Base-by-base conservation (phyloP, 352 stramenopile species). In the Blastocystis hominis region DNA sequence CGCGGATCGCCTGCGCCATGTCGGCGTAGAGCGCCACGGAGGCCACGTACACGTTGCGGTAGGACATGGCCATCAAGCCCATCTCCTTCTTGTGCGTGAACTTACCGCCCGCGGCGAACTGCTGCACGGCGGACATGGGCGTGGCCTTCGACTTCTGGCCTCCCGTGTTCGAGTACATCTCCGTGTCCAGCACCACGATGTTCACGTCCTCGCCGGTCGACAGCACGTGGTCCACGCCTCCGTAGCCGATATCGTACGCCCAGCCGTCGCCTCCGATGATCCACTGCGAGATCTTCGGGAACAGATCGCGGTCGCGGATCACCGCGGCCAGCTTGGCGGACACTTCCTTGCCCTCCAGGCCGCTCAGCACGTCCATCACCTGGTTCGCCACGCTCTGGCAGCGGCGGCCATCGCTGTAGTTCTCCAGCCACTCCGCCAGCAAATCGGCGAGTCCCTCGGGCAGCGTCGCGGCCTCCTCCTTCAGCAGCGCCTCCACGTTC, bases 1-100 rank as follows among this genome's bases (percentile, higher is more conserved):
- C 92, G 62, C 93, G 92, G 63, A 96, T 90, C 54, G 96, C 92
- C 90, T 96, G 95, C 13, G n/a, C 44, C 70, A 80, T 80, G 34
- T 80, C 70, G 7, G 70, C 70, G 40, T 80, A 80, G 20, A 97
- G 89, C 50, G 92, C 93, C 3, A 97, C 93, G 0, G 93, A 96
- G 5, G 94, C 94, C 61, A 97, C 93, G 89, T 97, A 97, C 0
- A 94, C 92, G 89, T 96, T 95, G 84, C 94, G 93, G 88, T 97
- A 97, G 86, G 94, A 93, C 94, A 97, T 97, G 20, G 94, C 94
- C 69, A 96, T 96, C 68, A 95, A 90, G 44, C 93, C 94, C 15
- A 97, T 91, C 70, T 95, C 93, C 53, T 94, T 94, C 91, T 97
- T 97, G 88, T 92, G 92, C 90, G 94, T 92, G 75, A 90, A 62